Evolutionary conservation across 1,139 yeast species (phyloP), one percentile per base, ranked within the genome.

Genomic region (Nakaseomyces nivariensis): DNA sequence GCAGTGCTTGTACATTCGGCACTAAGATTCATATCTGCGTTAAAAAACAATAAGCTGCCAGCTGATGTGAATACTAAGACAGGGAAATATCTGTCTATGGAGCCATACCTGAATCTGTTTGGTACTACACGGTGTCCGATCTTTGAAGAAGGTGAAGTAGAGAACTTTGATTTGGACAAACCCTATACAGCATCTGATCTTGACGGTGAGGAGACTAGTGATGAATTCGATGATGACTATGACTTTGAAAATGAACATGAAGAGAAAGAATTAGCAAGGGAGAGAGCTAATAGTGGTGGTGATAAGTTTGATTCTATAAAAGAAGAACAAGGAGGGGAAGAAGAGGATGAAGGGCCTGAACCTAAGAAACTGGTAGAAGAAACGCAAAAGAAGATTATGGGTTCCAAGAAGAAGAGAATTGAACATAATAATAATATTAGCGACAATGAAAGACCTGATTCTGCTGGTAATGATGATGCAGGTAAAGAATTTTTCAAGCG

Each of bases 51-150:
- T 26, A 67, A 74, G 0, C 68, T 84, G 51, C 72, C 75, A 47
- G 78, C 82, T 0, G 94, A 84, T 63, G 49, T 67, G 11, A 74
- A 84, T 31, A 79, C 82, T 4, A 71, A 68, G 45, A 49, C 51
- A 13, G 72, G 73, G 1, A 70, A 67, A 29, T 79, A 82, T 0
- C 67, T 82, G 51, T 77, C 88, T 4, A 85, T 83, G 90, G 71
- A 72, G 43, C 81, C 89, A 42, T 83, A 82, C 63, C 64, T 68
- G 51, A 80, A 80, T 56, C 66, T 85, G 41, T 84, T 85, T 65
- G 88, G 88, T 9, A 75, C 87, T 5, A 77, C 88, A 0, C 72
- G 89, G 52, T 66, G 76, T 5, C 90, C 92, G 0, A 73, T 72
- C 29, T 59, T 60, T 43, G 60, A 52, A 43, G 49, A 56, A 6